Conservation (phyloP, 2,329 filamentous ascomycete species). For the Phaeosphaeriaceae sp. region DNA sequence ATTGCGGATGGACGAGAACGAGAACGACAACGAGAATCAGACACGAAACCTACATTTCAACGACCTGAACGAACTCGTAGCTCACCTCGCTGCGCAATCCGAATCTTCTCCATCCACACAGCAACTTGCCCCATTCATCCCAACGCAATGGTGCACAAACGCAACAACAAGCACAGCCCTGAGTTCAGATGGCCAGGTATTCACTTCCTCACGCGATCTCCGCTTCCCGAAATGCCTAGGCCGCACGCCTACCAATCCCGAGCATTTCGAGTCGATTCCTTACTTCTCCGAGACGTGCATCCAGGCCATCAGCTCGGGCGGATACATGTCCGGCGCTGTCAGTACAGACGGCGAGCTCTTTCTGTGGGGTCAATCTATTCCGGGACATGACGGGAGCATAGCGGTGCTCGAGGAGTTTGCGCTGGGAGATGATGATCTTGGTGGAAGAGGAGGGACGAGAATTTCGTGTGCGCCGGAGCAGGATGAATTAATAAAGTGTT, state of each 20-base stretch:
- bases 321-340: constrained; percentile 42
- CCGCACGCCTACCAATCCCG: constrained; percentile 14
- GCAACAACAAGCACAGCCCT: constrained; percentile 33
- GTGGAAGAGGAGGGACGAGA: neutral
- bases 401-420: constrained; percentile 14
- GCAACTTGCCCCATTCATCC: constrained; percentile 10
- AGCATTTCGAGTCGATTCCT: constrained; percentile 20
- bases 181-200: constrained; percentile 18
- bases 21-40: neutral
- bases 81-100: neutral
- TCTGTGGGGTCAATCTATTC: constrained; percentile 41
- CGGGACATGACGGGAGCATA: constrained; percentile 25
- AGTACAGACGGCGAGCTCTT: constrained; percentile 41
- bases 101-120: neutral
- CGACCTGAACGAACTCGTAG: constrained; percentile 1
- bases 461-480: constrained; percentile 14
- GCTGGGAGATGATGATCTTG: neutral
- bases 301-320: constrained; percentile 34
- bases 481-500: constrained; percentile 39
- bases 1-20: too few relatives aligned
- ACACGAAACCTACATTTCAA: neutral
- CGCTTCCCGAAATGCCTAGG: constrained; percentile 35
- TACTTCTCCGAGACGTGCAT: constrained; percentile 37
- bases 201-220: constrained; percentile 30
- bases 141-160: constrained; percentile 15